Evolutionary conservation across 2,329 filamentous ascomycete species (phyloP).

Genomic region (Aspergillus awamori): DNA sequence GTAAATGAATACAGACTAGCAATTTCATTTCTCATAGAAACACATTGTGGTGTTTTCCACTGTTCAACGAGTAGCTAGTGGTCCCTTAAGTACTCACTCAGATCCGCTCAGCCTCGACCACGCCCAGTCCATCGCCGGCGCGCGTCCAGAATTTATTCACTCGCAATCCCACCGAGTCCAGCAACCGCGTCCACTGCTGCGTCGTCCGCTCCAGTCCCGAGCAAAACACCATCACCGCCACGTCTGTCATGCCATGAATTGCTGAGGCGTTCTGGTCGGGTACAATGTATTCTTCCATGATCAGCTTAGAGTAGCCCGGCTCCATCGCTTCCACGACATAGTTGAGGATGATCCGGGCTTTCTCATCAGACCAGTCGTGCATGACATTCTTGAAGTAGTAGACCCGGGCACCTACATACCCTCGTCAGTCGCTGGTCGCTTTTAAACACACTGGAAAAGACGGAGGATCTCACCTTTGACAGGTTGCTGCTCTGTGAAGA

Average conservation of each 20-base stretch:
- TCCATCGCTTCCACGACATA: conserved; percentile 28
- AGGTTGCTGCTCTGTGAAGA: conserved; percentile 14
- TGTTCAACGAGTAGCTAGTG: too few relatives aligned
- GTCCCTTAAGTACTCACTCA: too few relatives aligned
- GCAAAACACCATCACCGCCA: conserved; percentile 32
- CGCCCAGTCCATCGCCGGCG: conserved; percentile 23
- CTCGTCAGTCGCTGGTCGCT: neutral
- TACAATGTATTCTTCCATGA: conserved; percentile 32
- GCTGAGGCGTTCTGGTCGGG: conserved; percentile 26
- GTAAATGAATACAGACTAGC: too few relatives aligned
- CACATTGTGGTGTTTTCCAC: too few relatives aligned
- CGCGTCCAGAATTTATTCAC: conserved; percentile 23
- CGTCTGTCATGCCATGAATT: conserved; percentile 26
- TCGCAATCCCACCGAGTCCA: conserved; percentile 21
- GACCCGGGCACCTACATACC: conserved; percentile 4
- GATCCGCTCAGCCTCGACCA: conserved; percentile 22
- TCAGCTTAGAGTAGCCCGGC: conserved; percentile 27
- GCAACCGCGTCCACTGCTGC: conserved; percentile 22
- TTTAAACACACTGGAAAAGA: neutral
- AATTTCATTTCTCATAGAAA: too few relatives aligned
- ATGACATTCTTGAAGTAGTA: conserved; percentile 34
- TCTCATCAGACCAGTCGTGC: conserved; percentile 38
- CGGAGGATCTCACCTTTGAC: conserved; percentile 2
- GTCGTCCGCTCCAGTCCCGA: conserved; percentile 28
- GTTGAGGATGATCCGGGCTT: conserved; percentile 25